These are phyloP conservation scores for Eudorina sp. DNA, from an alignment of 139 green algal species.

Conservation along the genomic window DNA sequence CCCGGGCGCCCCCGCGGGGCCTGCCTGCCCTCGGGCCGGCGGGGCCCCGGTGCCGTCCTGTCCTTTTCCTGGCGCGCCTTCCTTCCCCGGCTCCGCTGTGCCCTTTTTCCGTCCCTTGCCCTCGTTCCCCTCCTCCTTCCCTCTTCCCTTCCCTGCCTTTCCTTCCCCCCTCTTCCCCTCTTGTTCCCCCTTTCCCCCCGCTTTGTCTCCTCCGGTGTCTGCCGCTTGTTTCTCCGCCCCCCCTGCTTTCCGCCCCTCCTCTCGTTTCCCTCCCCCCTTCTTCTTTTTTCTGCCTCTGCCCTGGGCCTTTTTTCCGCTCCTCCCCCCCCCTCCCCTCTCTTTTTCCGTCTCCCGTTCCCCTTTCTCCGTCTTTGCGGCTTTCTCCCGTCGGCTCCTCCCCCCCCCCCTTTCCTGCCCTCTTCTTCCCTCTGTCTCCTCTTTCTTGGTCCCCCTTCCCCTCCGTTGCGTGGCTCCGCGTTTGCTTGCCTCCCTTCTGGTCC, in stretches of 20 bases:
- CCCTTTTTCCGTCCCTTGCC: background rate
- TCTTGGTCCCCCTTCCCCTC: background rate
- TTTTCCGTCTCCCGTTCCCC: background rate
- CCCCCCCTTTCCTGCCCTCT: background rate
- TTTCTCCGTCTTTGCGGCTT: background rate
- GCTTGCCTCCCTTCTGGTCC: background rate
- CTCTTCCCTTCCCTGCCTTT: background rate
- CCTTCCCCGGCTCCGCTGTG: background rate
- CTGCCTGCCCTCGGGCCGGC: too few relatives aligned
- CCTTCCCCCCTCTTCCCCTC: background rate
- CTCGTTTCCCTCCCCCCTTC: background rate
- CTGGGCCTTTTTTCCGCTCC: background rate
- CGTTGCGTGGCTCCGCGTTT: background rate
- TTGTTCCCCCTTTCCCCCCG: background rate
- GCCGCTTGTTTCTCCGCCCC: background rate
- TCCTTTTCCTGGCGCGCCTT: background rate
- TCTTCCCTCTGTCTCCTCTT: too few relatives aligned
- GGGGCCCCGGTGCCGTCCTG: too few relatives aligned
- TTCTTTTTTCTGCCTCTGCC: background rate
- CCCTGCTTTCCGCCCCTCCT: background rate
- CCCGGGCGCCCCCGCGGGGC: too few relatives aligned
- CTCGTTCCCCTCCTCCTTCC: background rate
- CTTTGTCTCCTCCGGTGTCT: background rate
- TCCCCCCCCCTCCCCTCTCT: background rate
- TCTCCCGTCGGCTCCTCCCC: background rate